Base-by-base conservation (phyloP, 1,284 basidiomycete species). In the Microbotryum lychnidis-dioicae region DNA sequence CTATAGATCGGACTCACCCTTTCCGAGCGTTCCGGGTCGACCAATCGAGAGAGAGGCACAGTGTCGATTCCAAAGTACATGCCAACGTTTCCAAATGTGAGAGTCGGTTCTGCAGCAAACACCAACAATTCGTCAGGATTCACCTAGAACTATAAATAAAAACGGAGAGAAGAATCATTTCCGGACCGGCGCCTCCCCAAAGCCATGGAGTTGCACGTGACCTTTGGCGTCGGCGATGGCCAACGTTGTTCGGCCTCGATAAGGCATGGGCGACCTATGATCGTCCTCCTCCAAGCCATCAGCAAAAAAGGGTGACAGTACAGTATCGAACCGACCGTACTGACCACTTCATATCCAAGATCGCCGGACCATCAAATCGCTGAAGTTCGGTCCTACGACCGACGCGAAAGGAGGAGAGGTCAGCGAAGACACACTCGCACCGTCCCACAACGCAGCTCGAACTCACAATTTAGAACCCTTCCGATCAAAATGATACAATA, bases 331-430 rank as follows among this genome's bases (percentile, higher is more conserved):
- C 31, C 8, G 31, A 31, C 31, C 1, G 29, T 31, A 61, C 75
- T 53, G 68, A 89, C 92, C 92, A 97, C 80, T 94, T 94, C 80
- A 90, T 84, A 72, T 97, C 92, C n/a, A 87, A 79, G 29, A 97
- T 82, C 12, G 91, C 92, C 1, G 90, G 84, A 16, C 87, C 78
- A 59, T 86, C 80, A 48, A 90, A 79, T 25, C 84, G 77, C 70
- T 91, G 86, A 4, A 86, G 71, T 69, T 85, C 80, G 9, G 77
- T 74, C 61, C 89, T 91, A 65, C 42, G 10, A 31, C 50, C 14
- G 9, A 23, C 3, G 54, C 2, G 31, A 49, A 25, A 21, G n/a
- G 16, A 5, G 50, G 44, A 9, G 23, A 58, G 9, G 42, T 18
- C 31, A 47, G 61, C 18, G 18, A 20, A 18, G n/a, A 46, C 23